Base-by-base conservation (phyloP, 1,284 basidiomycete genomes). In the Hemileia vastatrix region DNA sequence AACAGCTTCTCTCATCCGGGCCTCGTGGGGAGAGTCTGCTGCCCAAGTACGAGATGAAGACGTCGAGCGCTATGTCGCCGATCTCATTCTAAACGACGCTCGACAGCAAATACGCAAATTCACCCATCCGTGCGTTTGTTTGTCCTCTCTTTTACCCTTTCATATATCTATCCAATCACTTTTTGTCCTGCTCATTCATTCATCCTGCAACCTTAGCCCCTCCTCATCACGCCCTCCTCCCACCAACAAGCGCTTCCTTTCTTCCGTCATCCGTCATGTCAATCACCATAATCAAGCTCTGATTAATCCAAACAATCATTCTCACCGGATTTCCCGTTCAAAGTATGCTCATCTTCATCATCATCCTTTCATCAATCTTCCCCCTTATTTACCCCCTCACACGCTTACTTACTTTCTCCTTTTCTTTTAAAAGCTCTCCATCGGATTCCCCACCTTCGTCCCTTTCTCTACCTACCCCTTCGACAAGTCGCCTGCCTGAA, bases 211-310 rank as follows among this genome's bases (percentile, higher is more conserved):
- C n/a, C n/a, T n/a, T n/a, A n/a, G n/a, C n/a, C n/a, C n/a, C n/a
- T n/a, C n/a, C n/a, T n/a, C n/a, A n/a, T n/a, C n/a, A n/a, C n/a
- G n/a, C n/a, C n/a, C n/a, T n/a, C n/a, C n/a, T n/a, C n/a, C n/a
- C n/a, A 70, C 67, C 4, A 72, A 72, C 65, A 72, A 71, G 45
- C 47, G 64, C 2, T 71, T 72, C 54, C 61, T 72, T 2, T 53
- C 64, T 2, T 66, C 65, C 1, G 64, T 72, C 6, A 66, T 72
- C 0, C 47, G 64, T 0, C 67, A 68, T 48, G 71, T 70, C 8
- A 67, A 72, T 32, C 65, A 70, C 3, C 71, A 72, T 51, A 72
- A 72, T 56, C 49, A 63, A 19, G 59, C 55, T 3, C 36, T 70
- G 19, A 33, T 66, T 8, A 60, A 66, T 9, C 64, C 57, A 56